Evolutionary conservation across 345 rosid genomes (phyloP).

Genomic region (Psidium friedrichsthalianum): DNA sequence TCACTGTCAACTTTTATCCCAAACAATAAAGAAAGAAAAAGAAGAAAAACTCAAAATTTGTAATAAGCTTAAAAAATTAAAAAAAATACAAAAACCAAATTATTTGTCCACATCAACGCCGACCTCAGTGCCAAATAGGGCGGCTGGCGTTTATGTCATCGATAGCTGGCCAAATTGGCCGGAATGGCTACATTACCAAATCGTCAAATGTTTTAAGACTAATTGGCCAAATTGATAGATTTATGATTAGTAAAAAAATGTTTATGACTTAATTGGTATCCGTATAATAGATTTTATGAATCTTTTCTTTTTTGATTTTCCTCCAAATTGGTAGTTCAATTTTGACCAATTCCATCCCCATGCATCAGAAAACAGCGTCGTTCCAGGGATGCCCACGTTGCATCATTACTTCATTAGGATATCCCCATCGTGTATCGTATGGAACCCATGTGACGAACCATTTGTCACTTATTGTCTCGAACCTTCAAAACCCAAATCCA

Average conservation of each 20-base stretch:
- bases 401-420: neutral
- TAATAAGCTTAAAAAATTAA: too few species aligned
- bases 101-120: too few species aligned
- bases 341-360: neutral
- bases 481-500: neutral
- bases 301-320: neutral
- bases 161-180: neutral
- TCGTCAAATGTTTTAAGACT: neutral
- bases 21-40: too few species aligned
- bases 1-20: too few species aligned
- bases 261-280: neutral
- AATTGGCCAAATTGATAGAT: neutral
- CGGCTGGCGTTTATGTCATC: neutral
- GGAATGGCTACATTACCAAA: neutral
- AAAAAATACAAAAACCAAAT: too few species aligned
- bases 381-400: neutral
- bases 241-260: too few species aligned
- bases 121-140: too few species aligned
- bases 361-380: neutral
- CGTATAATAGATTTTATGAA: too few species aligned
- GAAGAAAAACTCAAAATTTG: too few species aligned
- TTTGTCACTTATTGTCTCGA: neutral
- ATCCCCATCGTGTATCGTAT: neutral
- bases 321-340: neutral
- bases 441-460: neutral